These are phyloP conservation scores for Coniochaeta hoffmannii DNA, from an alignment of 2,329 filamentous ascomycete genomes.

Conservation along the genomic window DNA sequence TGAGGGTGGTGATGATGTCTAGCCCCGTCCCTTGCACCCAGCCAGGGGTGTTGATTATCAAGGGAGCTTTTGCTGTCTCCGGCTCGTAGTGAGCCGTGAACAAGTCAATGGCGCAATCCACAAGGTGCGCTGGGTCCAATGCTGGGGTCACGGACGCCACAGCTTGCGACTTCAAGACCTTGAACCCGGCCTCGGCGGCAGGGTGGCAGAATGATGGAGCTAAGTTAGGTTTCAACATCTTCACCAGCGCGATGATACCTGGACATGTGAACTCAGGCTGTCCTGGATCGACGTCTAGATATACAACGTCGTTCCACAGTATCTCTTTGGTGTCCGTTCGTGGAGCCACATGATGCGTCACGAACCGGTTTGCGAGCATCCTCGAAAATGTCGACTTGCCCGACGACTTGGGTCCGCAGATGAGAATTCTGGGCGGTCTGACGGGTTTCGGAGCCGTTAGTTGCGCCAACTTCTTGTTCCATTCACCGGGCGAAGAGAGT, in stretches of 20 bases:
- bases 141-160: slow-evolving; percentile 59
- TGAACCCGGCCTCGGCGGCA: slow-evolving; percentile 22
- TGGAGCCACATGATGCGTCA: slow-evolving; percentile 36
- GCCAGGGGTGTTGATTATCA: slow-evolving; percentile 68
- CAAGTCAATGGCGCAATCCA: slow-evolving; percentile 57
- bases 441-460: slow-evolving; percentile 28
- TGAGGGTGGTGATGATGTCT: slow-evolving; percentile 52
- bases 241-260: slow-evolving; percentile 61
- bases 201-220: slow-evolving; percentile 61
- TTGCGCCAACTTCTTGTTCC: slow-evolving; percentile 52
- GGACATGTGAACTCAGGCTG: slow-evolving; percentile 68
- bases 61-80: slow-evolving; percentile 35
- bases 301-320: slow-evolving; percentile 32
- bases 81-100: slow-evolving; percentile 45
- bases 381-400: slow-evolving; percentile 71
- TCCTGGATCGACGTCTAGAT: slow-evolving; percentile 72
- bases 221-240: slow-evolving; percentile 53
- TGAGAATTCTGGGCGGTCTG: slow-evolving; percentile 37
- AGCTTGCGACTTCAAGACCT: slow-evolving; percentile 54
- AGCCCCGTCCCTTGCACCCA: slow-evolving; percentile 68
- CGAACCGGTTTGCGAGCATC: slow-evolving; percentile 57
- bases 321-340: slow-evolving; percentile 8
- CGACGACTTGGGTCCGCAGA: slow-evolving; percentile 64
- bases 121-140: slow-evolving; percentile 59
- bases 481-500: slow-evolving; percentile 47